phyloP scores from a whole-genome alignment of 768 basidiomycete species.

The Gymnopilus dilepis region DNA sequence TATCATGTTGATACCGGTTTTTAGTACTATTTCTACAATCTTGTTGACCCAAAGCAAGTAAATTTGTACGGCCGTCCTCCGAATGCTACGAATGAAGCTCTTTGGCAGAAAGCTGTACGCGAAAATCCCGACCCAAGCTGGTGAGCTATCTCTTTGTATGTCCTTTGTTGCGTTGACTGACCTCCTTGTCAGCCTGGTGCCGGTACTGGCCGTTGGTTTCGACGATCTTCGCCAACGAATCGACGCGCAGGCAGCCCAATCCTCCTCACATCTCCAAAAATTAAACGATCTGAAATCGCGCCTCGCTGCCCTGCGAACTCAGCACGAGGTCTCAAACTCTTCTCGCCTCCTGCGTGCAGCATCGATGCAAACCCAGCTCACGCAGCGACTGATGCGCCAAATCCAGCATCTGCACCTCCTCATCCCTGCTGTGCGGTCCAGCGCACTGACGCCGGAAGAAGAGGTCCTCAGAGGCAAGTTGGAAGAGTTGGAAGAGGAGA shows the following conservation, averaged over 20 bases:
- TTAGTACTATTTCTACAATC: constrained; percentile 85
- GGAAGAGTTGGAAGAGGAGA: constrained; percentile 77
- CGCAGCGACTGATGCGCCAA: constrained; percentile 69
- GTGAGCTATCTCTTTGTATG: constrained; percentile 44
- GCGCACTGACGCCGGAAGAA: constrained; percentile 80
- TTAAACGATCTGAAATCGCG: constrained; percentile 74
- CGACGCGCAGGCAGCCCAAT: constrained; percentile 73
- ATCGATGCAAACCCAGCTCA: constrained; percentile 69
- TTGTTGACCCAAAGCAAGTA: constrained; percentile 74
- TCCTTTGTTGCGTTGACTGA: neutral
- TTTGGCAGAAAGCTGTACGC: constrained; percentile 79
- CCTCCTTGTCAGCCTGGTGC: constrained; percentile 61
- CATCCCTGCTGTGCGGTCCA: constrained; percentile 76
- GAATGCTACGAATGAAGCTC: constrained; percentile 70
- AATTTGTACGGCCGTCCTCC: constrained; percentile 71
- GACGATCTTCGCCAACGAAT: constrained; percentile 82
- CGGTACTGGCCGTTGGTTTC: constrained; percentile 81
- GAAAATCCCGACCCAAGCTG: constrained; percentile 86
- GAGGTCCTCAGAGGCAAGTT: constrained; percentile 72
- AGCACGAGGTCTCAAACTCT: constrained; percentile 69
- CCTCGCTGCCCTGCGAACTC: constrained; percentile 61
- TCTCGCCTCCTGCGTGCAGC: constrained; percentile 69
- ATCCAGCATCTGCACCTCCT: constrained; percentile 81
- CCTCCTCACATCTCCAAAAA: constrained; percentile 68
- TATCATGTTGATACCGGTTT: neutral